Percentiles rank a stretch among this genome's conserved stretches.
These are phyloP conservation scores for Paramecium biaurelia DNA, from an alignment of 73 alveolate species.

Conservation along the genomic window DNA sequence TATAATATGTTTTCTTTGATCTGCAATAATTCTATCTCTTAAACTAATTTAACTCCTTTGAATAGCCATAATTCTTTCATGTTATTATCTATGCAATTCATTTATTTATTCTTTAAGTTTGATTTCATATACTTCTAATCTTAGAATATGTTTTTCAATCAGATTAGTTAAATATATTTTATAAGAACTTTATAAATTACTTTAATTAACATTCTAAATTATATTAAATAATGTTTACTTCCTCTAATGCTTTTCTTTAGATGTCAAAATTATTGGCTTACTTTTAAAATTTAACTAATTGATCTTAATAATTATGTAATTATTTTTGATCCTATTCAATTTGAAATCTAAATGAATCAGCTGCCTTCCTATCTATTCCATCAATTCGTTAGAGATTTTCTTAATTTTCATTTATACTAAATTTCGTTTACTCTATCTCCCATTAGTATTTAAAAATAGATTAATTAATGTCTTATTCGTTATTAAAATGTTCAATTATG, in stretches of 20 bases:
- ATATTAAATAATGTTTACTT: background rate
- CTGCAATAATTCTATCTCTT: slow-evolving; percentile 42
- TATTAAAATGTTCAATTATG: background rate
- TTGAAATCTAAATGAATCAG: background rate
- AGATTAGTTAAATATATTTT: slow-evolving; percentile 2
- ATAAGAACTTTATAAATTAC: background rate
- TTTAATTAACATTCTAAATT: background rate
- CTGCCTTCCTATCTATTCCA: slow-evolving; percentile 24
- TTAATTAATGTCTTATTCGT: background rate
- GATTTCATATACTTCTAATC: background rate
- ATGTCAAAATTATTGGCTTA: background rate
- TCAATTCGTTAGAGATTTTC: background rate
- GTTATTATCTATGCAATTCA: background rate
- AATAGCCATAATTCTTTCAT: slow-evolving; percentile 3
- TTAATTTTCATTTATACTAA: background rate
- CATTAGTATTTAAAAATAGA: background rate
- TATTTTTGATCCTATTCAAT: background rate
- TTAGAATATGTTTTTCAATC: background rate
- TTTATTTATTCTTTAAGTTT: slow-evolving; percentile 14
- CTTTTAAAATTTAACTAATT: background rate
- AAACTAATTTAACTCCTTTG: background rate
- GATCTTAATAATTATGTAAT: background rate
- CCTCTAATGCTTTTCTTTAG: slow-evolving; percentile 1
- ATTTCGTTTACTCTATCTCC: background rate
- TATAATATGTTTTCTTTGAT: background rate